These are phyloP conservation scores for Meyerozyma smithsonii DNA, from an alignment of 1,139 yeast species.

Conservation along the genomic window DNA sequence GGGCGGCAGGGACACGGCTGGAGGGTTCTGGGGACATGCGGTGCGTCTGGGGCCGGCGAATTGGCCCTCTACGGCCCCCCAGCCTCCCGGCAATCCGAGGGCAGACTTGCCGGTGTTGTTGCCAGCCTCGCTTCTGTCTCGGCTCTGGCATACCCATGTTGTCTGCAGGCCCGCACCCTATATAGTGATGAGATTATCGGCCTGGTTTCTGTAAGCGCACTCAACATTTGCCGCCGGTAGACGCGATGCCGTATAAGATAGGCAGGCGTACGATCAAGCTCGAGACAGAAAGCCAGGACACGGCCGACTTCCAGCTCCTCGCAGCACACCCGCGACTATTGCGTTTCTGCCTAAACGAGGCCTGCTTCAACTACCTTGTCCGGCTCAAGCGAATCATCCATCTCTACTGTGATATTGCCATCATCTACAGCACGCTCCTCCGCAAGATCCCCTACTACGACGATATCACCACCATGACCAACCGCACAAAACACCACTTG, in stretches of 20 bases:
- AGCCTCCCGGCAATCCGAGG: too few species aligned
- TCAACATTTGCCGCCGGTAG: background rate
- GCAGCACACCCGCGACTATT: slow-evolving; percentile 26
- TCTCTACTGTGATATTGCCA: slow-evolving; percentile 34
- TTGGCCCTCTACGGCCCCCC: too few species aligned
- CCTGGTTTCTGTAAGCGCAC: too few species aligned
- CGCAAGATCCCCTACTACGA: slow-evolving; percentile 40
- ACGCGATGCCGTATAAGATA: slow-evolving; percentile 30
- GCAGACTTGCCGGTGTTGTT: too few species aligned
- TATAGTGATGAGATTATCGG: background rate
- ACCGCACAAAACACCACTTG: slow-evolving; percentile 19
- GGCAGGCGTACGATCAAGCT: slow-evolving; percentile 27
- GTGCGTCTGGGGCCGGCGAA: too few species aligned
- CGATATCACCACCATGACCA: slow-evolving; percentile 36
- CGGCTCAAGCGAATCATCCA: slow-evolving; percentile 31
- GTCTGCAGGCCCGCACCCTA: background rate
- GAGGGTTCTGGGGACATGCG: too few species aligned
- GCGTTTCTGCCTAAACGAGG: slow-evolving; percentile 30
- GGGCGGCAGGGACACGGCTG: too few species aligned
- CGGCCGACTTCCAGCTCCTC: slow-evolving; percentile 23
- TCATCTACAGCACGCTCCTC: slow-evolving; percentile 38
- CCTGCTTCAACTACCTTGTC: slow-evolving; percentile 24
- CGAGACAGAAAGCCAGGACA: slow-evolving; percentile 17
- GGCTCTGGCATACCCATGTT: too few species aligned
- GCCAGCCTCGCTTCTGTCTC: too few species aligned